Evolutionary conservation across 345 rosid species (phyloP).

Genomic region (Brassica cretica): DNA sequence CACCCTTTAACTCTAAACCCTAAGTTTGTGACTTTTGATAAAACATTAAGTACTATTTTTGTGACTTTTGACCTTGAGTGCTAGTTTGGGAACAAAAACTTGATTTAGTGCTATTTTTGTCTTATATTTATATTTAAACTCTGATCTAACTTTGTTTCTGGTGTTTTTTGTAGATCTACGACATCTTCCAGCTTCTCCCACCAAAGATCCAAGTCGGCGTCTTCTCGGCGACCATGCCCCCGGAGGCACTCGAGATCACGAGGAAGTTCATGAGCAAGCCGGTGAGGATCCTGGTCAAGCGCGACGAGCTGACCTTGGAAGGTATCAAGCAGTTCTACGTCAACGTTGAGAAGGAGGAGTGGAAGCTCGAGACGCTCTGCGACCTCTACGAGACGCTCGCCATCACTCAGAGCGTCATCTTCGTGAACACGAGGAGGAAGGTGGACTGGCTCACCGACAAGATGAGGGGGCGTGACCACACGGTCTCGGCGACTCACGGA

Average conservation of each 20-base stretch:
- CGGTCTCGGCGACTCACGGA: neutral
- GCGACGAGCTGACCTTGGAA: neutral
- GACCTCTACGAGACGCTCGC: neutral
- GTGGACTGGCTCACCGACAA: neutral
- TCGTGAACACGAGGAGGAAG: neutral
- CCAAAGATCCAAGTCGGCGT: neutral
- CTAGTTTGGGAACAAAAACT: too few species aligned
- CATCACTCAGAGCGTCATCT: neutral
- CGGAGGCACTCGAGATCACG: neutral
- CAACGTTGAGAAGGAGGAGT: neutral
- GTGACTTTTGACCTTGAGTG: too few species aligned
- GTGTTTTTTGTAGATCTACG: neutral
- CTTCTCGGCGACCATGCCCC: neutral
- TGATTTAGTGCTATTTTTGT: too few species aligned
- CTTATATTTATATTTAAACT: neutral
- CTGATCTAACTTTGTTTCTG: neutral
- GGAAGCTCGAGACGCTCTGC: constrained; percentile 3
- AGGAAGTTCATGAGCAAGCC: constrained; percentile 7
- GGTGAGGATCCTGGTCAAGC: neutral
- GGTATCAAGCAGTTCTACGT: neutral
- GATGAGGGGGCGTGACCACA: neutral
- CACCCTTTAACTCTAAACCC: too few species aligned
- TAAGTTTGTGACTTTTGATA: too few species aligned
- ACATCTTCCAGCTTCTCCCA: constrained; percentile 1
- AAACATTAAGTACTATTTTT: too few species aligned